Evolutionary conservation across 495 filamentous ascomycete species (phyloP).

Genomic region (Neohortaea acidophila): DNA sequence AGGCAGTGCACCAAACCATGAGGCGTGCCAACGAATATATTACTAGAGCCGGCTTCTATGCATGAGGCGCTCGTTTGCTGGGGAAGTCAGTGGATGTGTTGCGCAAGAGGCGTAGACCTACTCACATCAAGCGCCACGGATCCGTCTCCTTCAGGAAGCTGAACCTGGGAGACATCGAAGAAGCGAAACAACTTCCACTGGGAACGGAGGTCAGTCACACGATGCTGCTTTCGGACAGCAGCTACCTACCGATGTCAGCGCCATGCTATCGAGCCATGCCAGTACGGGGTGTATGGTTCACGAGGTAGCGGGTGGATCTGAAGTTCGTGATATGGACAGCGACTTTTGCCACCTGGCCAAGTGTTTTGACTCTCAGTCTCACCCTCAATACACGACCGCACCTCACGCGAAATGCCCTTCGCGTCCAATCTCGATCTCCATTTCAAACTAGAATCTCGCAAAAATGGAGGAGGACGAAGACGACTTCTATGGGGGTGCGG

Average conservation of each 20-base stretch:
- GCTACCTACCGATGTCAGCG: constrained; percentile 24
- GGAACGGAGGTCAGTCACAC: not conserved
- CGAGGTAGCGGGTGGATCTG: too few species aligned
- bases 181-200: constrained; percentile 99
- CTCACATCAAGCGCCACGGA: constrained; percentile 46
- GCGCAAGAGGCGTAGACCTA: constrained; percentile 28
- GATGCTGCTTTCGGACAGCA: not conserved
- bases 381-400: too few species aligned
- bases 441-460: too few species aligned
- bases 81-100: constrained; percentile 23
- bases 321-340: too few species aligned
- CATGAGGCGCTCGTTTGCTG: constrained; percentile 45
- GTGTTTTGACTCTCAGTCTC: too few species aligned
- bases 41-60: constrained; percentile 76
- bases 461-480: constrained; percentile 57
- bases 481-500: constrained; percentile 43
- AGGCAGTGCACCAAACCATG: constrained; percentile 78
- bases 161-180: constrained; percentile 83
- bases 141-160: constrained; percentile 56
- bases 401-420: too few species aligned
- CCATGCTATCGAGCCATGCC: constrained; percentile 21
- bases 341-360: too few species aligned
- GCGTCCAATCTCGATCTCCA: too few species aligned
- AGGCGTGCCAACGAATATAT: constrained; percentile 71
- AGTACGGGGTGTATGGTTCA: too few species aligned